Conservation (phyloP, 306 rosid genomes). For the Oxytropis ochrocephala region DNA sequence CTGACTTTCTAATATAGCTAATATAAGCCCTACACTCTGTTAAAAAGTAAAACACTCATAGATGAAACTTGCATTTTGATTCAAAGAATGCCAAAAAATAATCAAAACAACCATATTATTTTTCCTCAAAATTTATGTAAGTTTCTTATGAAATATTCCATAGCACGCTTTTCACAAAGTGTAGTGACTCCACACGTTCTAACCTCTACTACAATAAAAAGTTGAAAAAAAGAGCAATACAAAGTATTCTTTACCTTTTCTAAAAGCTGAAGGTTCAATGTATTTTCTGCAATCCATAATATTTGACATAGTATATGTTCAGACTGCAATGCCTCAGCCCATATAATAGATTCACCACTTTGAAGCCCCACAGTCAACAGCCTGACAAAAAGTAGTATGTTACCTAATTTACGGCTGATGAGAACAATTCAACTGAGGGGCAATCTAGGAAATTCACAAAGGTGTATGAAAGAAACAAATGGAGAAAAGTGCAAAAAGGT, state of each 20-base stretch:
- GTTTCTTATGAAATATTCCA: conserved; percentile 9
- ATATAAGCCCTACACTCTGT: conserved; percentile 69
- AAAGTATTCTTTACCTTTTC: conserved; percentile 59
- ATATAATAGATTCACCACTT: conserved; percentile 45
- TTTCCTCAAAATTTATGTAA: neutral
- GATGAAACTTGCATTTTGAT: conserved; percentile 3
- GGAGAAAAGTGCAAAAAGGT: too few species aligned
- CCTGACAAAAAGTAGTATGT: conserved; percentile 27
- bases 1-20: conserved; percentile 64
- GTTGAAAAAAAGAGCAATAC: conserved; percentile 2
- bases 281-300: conserved; percentile 86
- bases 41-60: conserved; percentile 23
- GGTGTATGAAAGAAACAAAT: too few species aligned
- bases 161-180: neutral
- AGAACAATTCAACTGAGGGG: too few species aligned
- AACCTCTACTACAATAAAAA: neutral
- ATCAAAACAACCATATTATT: neutral
- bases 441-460: too few species aligned
- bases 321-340: conserved; percentile 66
- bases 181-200: neutral
- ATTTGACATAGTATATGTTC: conserved; percentile 54
- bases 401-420: neutral
- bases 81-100: conserved; percentile 5
- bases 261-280: conserved; percentile 65
- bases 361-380: conserved; percentile 61